Evolutionary conservation across 257 asterid genomes (phyloP), one percentile per base, ranked within the genome.

Genomic region (Leptodermis oblonga): DNA sequence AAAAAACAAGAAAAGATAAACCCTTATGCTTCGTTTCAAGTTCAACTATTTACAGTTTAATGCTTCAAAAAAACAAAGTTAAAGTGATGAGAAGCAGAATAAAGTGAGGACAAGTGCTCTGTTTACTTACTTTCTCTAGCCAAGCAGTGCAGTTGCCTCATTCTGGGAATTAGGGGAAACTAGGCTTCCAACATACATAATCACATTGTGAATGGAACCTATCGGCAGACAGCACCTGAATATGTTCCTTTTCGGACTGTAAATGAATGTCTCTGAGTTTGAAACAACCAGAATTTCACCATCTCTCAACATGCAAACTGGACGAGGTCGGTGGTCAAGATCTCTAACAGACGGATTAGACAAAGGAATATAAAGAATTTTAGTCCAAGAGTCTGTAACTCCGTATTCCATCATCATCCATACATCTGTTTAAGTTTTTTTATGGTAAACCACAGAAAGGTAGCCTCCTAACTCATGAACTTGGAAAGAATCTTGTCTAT

Each of bases 101-200:
- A 39, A 39, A 9, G 45, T 8, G n/a, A 45, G 2, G 15, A n/a
- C 15, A 18, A 12, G 13, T 45, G 52, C 52, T 45, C n/a, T 2
- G 15, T 45, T n/a, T 3, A 12, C n/a, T 45, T 45, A 12, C 52
- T 45, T 45, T 45, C n/a, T 1, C n/a, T 17, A 1, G 34, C 22
- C 34, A 18, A n/a, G 2, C 26, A 39, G 1, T 45, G 52, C 28
- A 20, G 52, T 45, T 48, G 52, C 30, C 13, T 18, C 33, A 9
- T 34, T 22, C 55, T 17, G 56, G 37, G 26, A 3, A 49, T 5
- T 4, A 28, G 79, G 74, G 1, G 66, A 74, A 7, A 88, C 82
- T 39, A 84, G 75, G 73, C 83, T 86, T 65, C 84, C 92, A 15
- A 71, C n/a, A n/a, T n/a, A n/a, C n/a, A n/a, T n/a, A n/a, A n/a